Evolutionary conservation across 352 stramenopile species (phyloP).

Genomic region (Phytophthora colocasiae): DNA sequence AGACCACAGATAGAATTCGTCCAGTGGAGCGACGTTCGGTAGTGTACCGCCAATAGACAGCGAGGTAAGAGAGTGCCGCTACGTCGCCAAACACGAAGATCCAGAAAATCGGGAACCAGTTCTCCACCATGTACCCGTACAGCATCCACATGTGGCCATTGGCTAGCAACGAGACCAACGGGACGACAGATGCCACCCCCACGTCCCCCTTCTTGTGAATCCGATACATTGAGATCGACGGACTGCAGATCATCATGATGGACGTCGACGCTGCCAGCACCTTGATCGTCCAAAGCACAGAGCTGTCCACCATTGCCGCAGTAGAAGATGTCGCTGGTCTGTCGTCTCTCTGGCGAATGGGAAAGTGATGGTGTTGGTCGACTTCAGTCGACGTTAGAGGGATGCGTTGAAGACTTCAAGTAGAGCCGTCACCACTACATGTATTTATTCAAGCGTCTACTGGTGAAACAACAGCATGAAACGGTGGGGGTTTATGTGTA

Average conservation of each 20-base stretch:
- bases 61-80: slow-evolving; percentile 41
- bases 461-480: slow-evolving; percentile 6
- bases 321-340: not conserved
- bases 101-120: slow-evolving; percentile 55
- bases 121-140: slow-evolving; percentile 49
- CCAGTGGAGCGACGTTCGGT: slow-evolving; percentile 31
- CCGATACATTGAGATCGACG: slow-evolving; percentile 41
- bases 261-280: slow-evolving; percentile 35
- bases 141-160: slow-evolving; percentile 52
- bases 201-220: slow-evolving; percentile 45
- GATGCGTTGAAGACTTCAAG: slow-evolving; percentile 17
- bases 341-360: not conserved
- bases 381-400: slow-evolving; percentile 11
- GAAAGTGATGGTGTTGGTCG: slow-evolving; percentile 13
- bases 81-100: slow-evolving; percentile 45
- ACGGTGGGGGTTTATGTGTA: not conserved
- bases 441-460: not conserved
- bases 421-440: not conserved
- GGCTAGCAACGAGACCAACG: slow-evolving; percentile 43
- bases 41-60: slow-evolving; percentile 53
- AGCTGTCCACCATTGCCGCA: slow-evolving; percentile 18
- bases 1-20: slow-evolving; percentile 26
- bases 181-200: slow-evolving; percentile 43
- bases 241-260: slow-evolving; percentile 50
- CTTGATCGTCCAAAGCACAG: slow-evolving; percentile 31